Base-by-base conservation (phyloP, 768 basidiomycete genomes). In the Pisolithus orientalis region DNA sequence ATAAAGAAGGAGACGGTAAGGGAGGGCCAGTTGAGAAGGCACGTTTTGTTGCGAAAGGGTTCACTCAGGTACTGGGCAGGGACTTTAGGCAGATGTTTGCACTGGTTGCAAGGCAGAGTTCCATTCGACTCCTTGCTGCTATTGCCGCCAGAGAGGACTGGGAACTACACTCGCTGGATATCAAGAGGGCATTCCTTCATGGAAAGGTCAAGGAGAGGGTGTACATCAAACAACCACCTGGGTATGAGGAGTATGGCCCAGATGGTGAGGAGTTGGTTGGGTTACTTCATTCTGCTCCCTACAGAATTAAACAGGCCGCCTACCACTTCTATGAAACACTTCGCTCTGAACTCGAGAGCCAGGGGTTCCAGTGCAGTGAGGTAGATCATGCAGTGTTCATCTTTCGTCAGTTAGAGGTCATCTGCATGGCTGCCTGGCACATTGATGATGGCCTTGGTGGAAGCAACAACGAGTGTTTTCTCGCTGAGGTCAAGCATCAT, bases 191-290 rank as follows among this genome's bases (percentile, higher is more conserved):
- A n/a, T n/a, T n/a, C n/a, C n/a, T 59, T 0, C 47, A 53, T 16
- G 51, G 58, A 0, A 52, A 50, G 8, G 32, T 59, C 0, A 37
- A 43, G 2, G 58, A 59, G 21, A 46, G 29, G 0, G 68, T 77
- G 0, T 75, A 70, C 43, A 72, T 76, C 67, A 40, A 52, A 6
- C 71, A 74, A 53, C 74, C 73, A 0, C 52, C 53, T 0, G 65
- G 68, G 0, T 73, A 66, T 44, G 44, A 65, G 8, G 62, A 64
- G 32, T 44, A 14, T 27, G 28, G 37, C 11, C 25, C 27, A 5
- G 1, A 34, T 24, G 47, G 52, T 31, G 32, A 8, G 4, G 31
- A 28, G 0, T 28, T 53, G 5, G 40, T 28, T 14, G 40, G 40
- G n/a, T 42, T 9, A 29, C 0, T 10, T 55, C 2, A 27, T 51